Evolutionary conservation across 164 flowering plant genomes (phyloP), one percentile per base, ranked within the genome.

Genomic region (Chimonanthus salicifolius): DNA sequence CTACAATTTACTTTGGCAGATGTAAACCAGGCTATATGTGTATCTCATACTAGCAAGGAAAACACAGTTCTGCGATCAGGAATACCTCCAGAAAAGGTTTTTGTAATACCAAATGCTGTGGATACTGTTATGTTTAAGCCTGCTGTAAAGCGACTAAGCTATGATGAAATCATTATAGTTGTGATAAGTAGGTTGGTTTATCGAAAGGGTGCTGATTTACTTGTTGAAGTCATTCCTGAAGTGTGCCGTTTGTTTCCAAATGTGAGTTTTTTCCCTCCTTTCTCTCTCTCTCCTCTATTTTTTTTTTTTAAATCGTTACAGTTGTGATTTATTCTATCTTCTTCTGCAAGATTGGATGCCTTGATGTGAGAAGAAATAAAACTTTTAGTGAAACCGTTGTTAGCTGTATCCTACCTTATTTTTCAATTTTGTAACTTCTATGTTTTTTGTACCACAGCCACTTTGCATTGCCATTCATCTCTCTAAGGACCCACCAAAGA

Each of bases 111-210:
- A 76, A 94, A 94, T 88, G 97, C 98, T 70, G 97, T 95, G 79
- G 98, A 96, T 85, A 90, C 97, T 6, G 92, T 95, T 47, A 90
- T 96, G 96, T 96, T 94, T 73, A 88, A 82, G 79, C 99, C 99
- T 82, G 95, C 97, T 45, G 75, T 84, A 54, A 83, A 84, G 74
- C 73, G 89, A 65, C 89, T 84, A 62, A 77, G 82, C 64, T 48
- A 71, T 54, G 70, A 83, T 65, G 92, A 88, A 73, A 88, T 92
- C 75, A 76, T 94, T 78, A 94, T 93, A 62, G 94, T 96, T 72
- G 99, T 96, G 74, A 88, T 96, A 66, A 96, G 97, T 82, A 87
- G 99, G 81, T 82, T 92, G 83, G 98, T 96, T 76, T 96, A 96
- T 67, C 86, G 97, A 47, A 96, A 94, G 76, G 99, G 99, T 71